Base-by-base conservation (phyloP, 106 monocot species). In the Acorus calamus region DNA sequence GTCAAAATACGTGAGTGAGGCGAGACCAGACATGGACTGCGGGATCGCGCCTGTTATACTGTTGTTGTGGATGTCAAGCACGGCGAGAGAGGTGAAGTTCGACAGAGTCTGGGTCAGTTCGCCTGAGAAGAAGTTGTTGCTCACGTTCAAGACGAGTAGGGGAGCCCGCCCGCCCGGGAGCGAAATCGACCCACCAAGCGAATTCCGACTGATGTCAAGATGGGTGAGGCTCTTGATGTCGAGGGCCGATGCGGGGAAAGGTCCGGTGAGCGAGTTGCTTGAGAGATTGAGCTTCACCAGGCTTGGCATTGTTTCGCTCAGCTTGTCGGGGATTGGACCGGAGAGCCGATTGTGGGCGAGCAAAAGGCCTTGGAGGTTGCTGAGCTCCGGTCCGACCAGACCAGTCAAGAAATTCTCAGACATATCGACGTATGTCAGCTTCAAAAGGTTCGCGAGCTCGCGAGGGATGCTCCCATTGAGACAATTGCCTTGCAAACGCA, bases 251-350 rank as follows among this genome's bases (percentile, higher is more conserved):
- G 65, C 64, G 0, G 90, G 96, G 8, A 96, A 68, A 47, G 50
- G 62, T 9, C 96, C 83, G 9, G 72, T 74, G 5, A 96, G 80
- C 7, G 45, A 50, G 63, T 96, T 96, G 59, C 69, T 71, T 0
- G 96, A 96, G 12, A 96, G 13, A 65, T 96, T 85, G 14, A 96
- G 80, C 77, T 87, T 88, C 68, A 88, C 90, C 58, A 96, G 69
- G 62, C 73, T 96, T 14, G 96, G 96, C 47, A 96, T 43, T 55
- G 78, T 71, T 4, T 56, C 51, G 3, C 73, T 76, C 45, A 96
- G 47, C n/a, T 78, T 66, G 66, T 49, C 61, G n/a, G 90, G 87
- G 63, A 91, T 84, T 4, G 72, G 45, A 11, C 87, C 89, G 58
- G 69, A 74, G 9, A 96, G 68, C 46, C 76, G 66, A 67, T 96